Conservation (phyloP, 176 grass and related monocot genomes). For the Otatea glauca region DNA sequence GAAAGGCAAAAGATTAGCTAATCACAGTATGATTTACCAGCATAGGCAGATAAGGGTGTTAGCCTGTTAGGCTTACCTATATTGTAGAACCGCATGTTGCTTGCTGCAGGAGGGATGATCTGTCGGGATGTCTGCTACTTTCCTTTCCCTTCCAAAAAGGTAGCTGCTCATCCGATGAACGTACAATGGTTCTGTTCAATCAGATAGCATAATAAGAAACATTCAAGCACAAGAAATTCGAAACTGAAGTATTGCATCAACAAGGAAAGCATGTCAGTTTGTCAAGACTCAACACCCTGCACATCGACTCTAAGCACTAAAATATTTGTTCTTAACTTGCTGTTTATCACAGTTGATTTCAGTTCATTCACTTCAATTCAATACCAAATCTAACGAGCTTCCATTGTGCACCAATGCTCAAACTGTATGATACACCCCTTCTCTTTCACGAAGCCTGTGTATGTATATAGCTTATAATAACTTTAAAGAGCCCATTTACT, state of each 20-base stretch:
- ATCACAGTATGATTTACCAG: slow-evolving; percentile 38
- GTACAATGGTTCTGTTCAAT: slow-evolving; percentile 82
- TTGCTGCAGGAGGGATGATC: slow-evolving; percentile 99
- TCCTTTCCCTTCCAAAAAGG: slow-evolving; percentile 97
- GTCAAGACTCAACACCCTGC: slow-evolving; percentile 11
- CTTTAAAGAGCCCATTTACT: neutral
- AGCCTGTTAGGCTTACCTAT: slow-evolving; percentile 30
- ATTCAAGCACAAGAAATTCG: neutral
- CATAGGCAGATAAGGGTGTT: neutral
- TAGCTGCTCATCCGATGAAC: slow-evolving; percentile 91
- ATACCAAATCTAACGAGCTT: slow-evolving; percentile 12
- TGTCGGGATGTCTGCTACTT: slow-evolving; percentile 85
- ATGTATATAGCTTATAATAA: neutral
- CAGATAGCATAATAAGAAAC: slow-evolving; percentile 31
- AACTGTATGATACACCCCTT: neutral
- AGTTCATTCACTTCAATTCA: slow-evolving; percentile 31
- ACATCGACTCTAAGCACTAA: neutral
- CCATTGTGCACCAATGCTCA: neutral
- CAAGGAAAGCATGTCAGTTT: slow-evolving; percentile 19
- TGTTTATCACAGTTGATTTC: neutral
- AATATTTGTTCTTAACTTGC: neutral
- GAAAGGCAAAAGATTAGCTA: slow-evolving; percentile 25
- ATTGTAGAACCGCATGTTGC: slow-evolving; percentile 79
- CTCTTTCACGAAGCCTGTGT: neutral
- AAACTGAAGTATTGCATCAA: slow-evolving; percentile 22